These are phyloP conservation scores for Arabidopsis arenosa DNA, from an alignment of 345 rosid species.

Conservation along the genomic window DNA sequence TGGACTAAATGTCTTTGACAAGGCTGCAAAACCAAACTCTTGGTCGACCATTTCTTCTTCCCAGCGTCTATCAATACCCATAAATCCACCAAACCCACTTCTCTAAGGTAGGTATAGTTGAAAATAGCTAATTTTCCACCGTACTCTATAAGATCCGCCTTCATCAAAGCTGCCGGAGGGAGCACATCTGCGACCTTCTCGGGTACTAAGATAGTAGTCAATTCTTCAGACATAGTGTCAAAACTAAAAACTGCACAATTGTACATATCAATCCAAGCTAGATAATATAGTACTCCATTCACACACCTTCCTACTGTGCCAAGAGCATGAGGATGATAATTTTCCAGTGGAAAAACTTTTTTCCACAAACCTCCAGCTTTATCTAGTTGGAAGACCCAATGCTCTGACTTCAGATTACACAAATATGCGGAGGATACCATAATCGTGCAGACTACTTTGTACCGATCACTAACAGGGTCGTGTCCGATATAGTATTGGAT, in stretches of 20 bases:
- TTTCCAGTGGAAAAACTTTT: neutral
- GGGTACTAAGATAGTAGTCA: neutral
- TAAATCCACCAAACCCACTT: neutral
- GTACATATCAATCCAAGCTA: neutral
- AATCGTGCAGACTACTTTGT: slow-evolving; percentile 4
- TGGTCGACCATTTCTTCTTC: neutral
- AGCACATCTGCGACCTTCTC: neutral
- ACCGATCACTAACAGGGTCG: slow-evolving; percentile 4
- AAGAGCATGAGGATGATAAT: neutral
- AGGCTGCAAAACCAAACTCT: slow-evolving; percentile 4
- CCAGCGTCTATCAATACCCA: neutral
- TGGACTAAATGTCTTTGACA: slow-evolving; percentile 21
- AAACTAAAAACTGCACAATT: slow-evolving; percentile 15
- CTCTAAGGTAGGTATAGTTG: neutral
- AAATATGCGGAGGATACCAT: neutral
- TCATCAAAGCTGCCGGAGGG: neutral
- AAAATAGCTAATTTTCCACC: slow-evolving; percentile 2
- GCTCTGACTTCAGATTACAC: neutral
- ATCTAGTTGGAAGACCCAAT: slow-evolving; percentile 13
- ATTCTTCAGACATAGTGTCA: slow-evolving; percentile 16
- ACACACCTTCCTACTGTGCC: neutral
- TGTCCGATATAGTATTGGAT: neutral
- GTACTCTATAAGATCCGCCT: slow-evolving; percentile 3
- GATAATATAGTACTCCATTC: slow-evolving; percentile 13
- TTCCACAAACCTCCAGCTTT: slow-evolving; percentile 26